Evolutionary conservation across 768 basidiomycete species (phyloP).

Genomic region (Mycena olivaceomarginata): DNA sequence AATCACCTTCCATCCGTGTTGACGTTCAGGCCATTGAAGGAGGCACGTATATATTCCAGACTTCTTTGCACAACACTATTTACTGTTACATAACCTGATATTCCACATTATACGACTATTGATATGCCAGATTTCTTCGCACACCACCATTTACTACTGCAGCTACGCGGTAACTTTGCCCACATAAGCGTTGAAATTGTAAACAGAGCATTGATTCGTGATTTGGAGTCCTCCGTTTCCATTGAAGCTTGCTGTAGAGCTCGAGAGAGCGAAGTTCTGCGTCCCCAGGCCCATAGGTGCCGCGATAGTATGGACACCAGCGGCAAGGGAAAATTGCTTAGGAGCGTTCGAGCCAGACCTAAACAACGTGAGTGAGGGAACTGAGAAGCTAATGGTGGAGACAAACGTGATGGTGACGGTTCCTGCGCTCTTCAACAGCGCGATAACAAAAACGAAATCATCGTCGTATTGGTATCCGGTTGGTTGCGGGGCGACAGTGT

Average conservation of each 20-base stretch:
- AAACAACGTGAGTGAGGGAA: neutral
- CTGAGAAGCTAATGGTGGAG: neutral
- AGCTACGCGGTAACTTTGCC: neutral
- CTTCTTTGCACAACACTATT: no score
- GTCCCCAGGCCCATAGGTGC: neutral
- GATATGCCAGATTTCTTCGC: no score
- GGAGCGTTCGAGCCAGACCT: slow-evolving; percentile 5
- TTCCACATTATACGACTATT: no score
- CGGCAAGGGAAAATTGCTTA: neutral
- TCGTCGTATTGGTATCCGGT: slow-evolving; percentile 3
- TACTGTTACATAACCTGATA: no score
- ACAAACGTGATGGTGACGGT: slow-evolving; percentile 10
- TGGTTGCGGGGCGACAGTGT: neutral
- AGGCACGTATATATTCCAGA: no score
- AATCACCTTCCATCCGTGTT: no score
- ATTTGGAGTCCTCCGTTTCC: neutral
- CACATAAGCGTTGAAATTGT: slow-evolving; percentile 14
- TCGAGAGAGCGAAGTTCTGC: slow-evolving; percentile 2
- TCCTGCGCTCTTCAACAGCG: neutral
- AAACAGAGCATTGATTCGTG: neutral
- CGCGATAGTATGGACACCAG: neutral
- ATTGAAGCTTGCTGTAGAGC: neutral
- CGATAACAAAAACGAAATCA: slow-evolving; percentile 1
- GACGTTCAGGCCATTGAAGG: no score
- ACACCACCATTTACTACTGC: no score